Percentiles rank a stretch among this genome's conserved stretches.
Conservation (phyloP, 345 rosid genomes). For the Trapa incisa region DNA sequence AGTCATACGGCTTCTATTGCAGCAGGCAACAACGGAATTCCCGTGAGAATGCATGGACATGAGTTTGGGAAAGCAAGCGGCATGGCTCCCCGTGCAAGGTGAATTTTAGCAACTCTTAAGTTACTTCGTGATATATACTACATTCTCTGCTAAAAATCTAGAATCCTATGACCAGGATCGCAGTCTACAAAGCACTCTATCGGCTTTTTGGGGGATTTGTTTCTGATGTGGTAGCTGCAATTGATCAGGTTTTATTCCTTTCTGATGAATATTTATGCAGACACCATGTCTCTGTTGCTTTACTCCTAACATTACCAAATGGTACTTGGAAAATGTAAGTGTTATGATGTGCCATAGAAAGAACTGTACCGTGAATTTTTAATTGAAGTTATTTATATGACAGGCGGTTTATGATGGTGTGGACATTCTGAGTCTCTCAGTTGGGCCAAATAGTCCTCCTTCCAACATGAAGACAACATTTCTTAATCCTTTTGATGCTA, state of each 20-base stretch:
- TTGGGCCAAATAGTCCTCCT: constrained; percentile 95
- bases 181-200: constrained; percentile 82
- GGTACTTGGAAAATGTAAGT: neutral
- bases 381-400: constrained; percentile 2
- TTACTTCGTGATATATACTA: neutral
- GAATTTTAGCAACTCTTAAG: constrained; percentile 8
- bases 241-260: constrained; percentile 58
- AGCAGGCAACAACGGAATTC: constrained; percentile 96
- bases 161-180: constrained; percentile 15
- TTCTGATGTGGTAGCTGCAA: constrained; percentile 98
- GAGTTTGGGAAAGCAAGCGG: constrained; percentile 99
- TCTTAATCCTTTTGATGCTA: constrained; percentile 89
- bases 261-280: neutral
- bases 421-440: constrained; percentile 89
- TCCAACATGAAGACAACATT: constrained; percentile 75
- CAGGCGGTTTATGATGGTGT: constrained; percentile 99
- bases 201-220: constrained; percentile 94
- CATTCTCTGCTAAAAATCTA: neutral
- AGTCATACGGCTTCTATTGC: constrained; percentile 99
- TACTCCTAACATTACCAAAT: neutral
- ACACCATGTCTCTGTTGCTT: neutral
- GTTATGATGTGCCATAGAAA: neutral
- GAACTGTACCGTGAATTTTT: neutral
- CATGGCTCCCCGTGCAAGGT: constrained; percentile 99
- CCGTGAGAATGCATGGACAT: constrained; percentile 81